Conservation (phyloP, 1,284 basidiomycete species). For the Erythrobasidium hasegawianum region DNA sequence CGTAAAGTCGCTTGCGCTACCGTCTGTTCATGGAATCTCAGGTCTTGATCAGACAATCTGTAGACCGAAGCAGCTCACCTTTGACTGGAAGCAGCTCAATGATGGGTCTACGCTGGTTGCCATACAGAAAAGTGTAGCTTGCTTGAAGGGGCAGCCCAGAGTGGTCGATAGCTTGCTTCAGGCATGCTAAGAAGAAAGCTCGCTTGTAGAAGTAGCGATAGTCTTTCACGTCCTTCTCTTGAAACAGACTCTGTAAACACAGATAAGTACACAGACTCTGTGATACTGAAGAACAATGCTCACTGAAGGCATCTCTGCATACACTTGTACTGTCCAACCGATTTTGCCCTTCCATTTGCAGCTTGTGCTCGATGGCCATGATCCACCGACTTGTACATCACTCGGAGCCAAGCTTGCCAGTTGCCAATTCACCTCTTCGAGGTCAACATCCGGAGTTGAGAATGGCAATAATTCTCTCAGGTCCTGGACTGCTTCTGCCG, state of each 20-base stretch:
- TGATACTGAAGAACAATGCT: no score
- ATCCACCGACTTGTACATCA: slow-evolving; percentile 51
- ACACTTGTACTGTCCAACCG: slow-evolving; percentile 72
- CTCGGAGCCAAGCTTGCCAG: slow-evolving; percentile 14
- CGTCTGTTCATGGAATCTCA: slow-evolving; percentile 27
- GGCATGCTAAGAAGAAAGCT: slow-evolving; percentile 78
- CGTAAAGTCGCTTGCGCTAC: background rate
- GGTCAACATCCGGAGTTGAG: background rate
- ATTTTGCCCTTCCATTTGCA: slow-evolving; percentile 60
- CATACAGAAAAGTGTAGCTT: slow-evolving; percentile 48
- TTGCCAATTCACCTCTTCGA: slow-evolving; percentile 32
- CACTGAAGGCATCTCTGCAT: slow-evolving; percentile 80
- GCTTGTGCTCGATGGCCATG: slow-evolving; percentile 49
- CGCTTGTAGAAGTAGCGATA: slow-evolving; percentile 89
- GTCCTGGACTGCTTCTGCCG: slow-evolving; percentile 8
- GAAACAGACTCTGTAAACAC: slow-evolving; percentile 63
- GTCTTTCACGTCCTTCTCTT: slow-evolving; percentile 91
- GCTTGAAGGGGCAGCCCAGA: slow-evolving; percentile 32
- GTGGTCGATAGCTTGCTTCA: slow-evolving; percentile 62
- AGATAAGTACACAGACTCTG: background rate
- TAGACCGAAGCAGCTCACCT: slow-evolving; percentile 49
- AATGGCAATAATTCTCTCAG: slow-evolving; percentile 25
- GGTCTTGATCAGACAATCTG: slow-evolving; percentile 26
- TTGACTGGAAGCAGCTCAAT: slow-evolving; percentile 60
- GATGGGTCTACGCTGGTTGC: slow-evolving; percentile 66